Percentiles rank a stretch among this genome's conserved stretches.
These are phyloP conservation scores for Quercus lobata DNA, from an alignment of 331 rosid species.

Conservation along the genomic window DNA sequence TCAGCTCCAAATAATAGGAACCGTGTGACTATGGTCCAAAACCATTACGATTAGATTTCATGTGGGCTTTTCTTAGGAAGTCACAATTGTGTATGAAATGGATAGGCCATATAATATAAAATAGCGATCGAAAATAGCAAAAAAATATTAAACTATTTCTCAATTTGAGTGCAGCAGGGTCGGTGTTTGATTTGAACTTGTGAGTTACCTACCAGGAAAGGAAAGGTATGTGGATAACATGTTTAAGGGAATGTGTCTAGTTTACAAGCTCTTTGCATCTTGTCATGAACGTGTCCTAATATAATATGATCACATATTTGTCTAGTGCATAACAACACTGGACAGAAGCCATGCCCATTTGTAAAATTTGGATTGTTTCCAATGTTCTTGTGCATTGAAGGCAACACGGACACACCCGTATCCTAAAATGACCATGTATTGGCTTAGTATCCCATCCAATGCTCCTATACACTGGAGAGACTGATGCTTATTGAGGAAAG, in stretches of 20 bases:
- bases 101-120: not conserved
- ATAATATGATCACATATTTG: too few species aligned
- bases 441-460: too few species aligned
- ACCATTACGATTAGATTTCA: conserved; percentile 54
- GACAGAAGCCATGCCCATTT: too few species aligned
- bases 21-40: conserved; percentile 45
- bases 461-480: too few species aligned
- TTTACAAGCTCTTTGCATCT: not conserved
- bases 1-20: conserved; percentile 26
- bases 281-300: not conserved
- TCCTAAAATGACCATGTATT: too few species aligned
- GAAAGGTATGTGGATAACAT: not conserved
- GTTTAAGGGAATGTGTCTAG: not conserved
- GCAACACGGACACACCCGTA: too few species aligned
- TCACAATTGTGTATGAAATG: conserved; percentile 2
- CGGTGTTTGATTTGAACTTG: conserved; percentile 8
- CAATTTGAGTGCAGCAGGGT: conserved; percentile 5
- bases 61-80: conserved; percentile 32
- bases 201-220: conserved; percentile 7
- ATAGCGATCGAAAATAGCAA: not conserved
- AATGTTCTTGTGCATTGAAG: too few species aligned
- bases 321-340: too few species aligned
- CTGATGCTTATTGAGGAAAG: not conserved
- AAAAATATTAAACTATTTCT: conserved; percentile 9
- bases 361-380: too few species aligned